Evolutionary conservation across 192 early-diverging fungal species (phyloP).

Genomic region (Gigaspora rosea): DNA sequence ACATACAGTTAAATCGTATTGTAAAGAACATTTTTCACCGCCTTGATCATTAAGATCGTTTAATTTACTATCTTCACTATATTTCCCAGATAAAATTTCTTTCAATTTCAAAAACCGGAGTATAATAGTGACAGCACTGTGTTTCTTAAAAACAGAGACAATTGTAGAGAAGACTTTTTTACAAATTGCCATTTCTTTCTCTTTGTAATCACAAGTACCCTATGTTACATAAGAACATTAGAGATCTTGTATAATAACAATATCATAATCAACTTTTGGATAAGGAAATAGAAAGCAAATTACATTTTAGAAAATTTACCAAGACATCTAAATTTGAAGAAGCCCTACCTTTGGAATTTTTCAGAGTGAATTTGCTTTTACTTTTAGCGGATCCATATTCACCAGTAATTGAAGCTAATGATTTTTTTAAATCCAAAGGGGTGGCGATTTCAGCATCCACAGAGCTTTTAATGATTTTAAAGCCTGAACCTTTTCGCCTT

Average conservation of each 20-base stretch:
- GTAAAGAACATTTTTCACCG: no score
- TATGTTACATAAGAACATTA: conserved; percentile 18
- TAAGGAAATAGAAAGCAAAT: no score
- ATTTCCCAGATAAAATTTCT: conserved; percentile 96
- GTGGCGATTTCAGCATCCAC: conserved; percentile 61
- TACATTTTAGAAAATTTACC: no score
- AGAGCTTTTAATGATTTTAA: conserved; percentile 61
- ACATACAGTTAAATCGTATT: no score
- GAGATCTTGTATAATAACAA: no score
- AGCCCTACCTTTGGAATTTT: conserved; percentile 76
- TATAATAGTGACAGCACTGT: conserved; percentile 98
- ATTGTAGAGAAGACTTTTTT: conserved; percentile 86
- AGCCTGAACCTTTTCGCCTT: conserved; percentile 59
- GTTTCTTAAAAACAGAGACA: conserved; percentile 97
- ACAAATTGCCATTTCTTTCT: conserved; percentile 97
- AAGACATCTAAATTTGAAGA: not conserved
- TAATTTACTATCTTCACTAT: conserved; percentile 96
- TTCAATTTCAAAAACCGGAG: conserved; percentile 98
- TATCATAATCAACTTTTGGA: not conserved
- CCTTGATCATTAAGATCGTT: conserved; percentile 92
- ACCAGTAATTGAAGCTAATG: conserved; percentile 49
- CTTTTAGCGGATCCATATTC: conserved; percentile 36
- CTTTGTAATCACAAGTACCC: conserved; percentile 95
- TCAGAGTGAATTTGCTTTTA: conserved; percentile 64
- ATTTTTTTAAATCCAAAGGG: conserved; percentile 63